Percentiles rank a stretch among this genome's conserved stretches.
phyloP scores from a whole-genome alignment of 1,139 yeast species.

The Saccharomyces hybrid region DNA sequence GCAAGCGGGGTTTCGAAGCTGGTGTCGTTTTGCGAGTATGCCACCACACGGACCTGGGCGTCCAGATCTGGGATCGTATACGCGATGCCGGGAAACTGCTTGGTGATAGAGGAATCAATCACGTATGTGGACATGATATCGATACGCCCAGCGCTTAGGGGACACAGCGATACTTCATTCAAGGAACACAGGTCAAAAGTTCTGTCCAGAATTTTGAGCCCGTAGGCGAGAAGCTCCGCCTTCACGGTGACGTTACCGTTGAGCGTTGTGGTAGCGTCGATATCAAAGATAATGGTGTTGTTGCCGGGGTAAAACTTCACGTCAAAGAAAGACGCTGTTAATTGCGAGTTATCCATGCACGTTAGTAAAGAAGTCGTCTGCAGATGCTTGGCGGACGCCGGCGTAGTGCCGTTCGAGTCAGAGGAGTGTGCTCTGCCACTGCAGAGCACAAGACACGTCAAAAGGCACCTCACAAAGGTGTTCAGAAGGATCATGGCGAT shows the following conservation, averaged over 20 bases:
- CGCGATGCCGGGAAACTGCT: slow-evolving; percentile 70
- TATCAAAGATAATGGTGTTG: slow-evolving; percentile 53
- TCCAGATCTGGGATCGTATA: slow-evolving; percentile 91
- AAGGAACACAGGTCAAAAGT: slow-evolving; percentile 58
- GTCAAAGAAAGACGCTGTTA: slow-evolving; percentile 81
- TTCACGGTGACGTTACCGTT: slow-evolving; percentile 66
- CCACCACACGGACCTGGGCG: slow-evolving; percentile 75
- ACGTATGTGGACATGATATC: slow-evolving; percentile 52
- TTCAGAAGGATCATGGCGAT: slow-evolving; percentile 1
- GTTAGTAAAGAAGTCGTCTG: slow-evolving; percentile 71
- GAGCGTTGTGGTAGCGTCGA: slow-evolving; percentile 75
- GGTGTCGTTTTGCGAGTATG: slow-evolving; percentile 44
- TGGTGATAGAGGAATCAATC: slow-evolving; percentile 38
- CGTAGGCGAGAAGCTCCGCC: slow-evolving; percentile 70
- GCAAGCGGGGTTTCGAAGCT: slow-evolving; percentile 48
- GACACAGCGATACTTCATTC: slow-evolving; percentile 60
- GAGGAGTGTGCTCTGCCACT: background rate
- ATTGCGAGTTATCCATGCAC: slow-evolving; percentile 85
- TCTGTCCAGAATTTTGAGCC: slow-evolving; percentile 56
- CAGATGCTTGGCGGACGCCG: slow-evolving; percentile 18
- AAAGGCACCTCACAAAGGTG: background rate
- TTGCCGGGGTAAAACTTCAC: slow-evolving; percentile 65
- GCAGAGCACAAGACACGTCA: background rate
- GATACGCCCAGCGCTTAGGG: slow-evolving; percentile 79
- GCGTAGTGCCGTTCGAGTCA: slow-evolving; percentile 1